phyloP scores from a whole-genome alignment of 2,329 filamentous ascomycete species.

The Thielaviopsis ethacetica region DNA sequence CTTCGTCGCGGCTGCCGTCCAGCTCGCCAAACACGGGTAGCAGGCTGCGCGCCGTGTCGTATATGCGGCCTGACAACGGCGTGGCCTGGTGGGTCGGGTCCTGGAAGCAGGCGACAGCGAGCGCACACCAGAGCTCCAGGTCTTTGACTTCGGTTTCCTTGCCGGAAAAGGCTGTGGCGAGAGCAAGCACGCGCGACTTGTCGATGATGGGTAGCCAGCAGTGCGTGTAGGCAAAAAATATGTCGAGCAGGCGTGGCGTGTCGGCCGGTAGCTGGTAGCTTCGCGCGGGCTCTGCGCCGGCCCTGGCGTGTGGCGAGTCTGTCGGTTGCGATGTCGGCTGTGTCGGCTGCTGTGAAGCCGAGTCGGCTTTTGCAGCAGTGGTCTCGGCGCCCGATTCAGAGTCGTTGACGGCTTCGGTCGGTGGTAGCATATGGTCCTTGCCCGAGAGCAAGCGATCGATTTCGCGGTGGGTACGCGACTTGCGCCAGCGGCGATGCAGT shows the following conservation, averaged over 20 bases:
- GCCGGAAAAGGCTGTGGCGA: conserved; percentile 26
- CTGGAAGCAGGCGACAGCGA: conserved; percentile 42
- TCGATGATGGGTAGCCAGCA: conserved; percentile 62
- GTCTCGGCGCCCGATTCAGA: conserved; percentile 17
- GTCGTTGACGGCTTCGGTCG: conserved; percentile 20
- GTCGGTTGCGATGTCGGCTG: neutral
- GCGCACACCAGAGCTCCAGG: conserved; percentile 42
- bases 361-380: neutral
- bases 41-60: conserved; percentile 30
- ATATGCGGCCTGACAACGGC: conserved; percentile 25
- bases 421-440: conserved; percentile 18
- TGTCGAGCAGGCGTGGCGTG: conserved; percentile 47
- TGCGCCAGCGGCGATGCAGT: conserved; percentile 46
- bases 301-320: neutral
- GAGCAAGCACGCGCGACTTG: conserved; percentile 41
- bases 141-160: conserved; percentile 27
- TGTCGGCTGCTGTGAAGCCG: neutral
- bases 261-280: conserved; percentile 29
- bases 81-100: conserved; percentile 19
- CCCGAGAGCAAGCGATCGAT: conserved; percentile 46
- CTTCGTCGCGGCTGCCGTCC: neutral
- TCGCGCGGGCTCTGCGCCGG: neutral
- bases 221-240: conserved; percentile 62
- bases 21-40: conserved; percentile 21
- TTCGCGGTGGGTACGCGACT: conserved; percentile 42